These are phyloP conservation scores for Primulina huaijiensis DNA, from an alignment of 257 asterid species.

Conservation along the genomic window DNA sequence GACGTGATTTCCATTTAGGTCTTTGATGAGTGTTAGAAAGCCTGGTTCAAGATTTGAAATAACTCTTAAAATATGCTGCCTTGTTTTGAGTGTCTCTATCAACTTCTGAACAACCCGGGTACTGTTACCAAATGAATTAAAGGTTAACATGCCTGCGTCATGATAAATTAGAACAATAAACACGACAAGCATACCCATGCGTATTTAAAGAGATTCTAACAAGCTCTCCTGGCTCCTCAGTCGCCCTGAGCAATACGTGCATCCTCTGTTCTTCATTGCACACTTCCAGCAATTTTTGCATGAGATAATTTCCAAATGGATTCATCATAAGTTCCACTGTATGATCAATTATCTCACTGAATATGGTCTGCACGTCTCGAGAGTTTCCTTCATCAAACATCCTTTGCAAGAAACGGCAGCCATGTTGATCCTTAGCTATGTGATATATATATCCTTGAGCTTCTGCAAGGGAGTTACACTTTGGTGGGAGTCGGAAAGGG, in stretches of 20 bases:
- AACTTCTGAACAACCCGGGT: conserved; percentile 95
- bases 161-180: conserved; percentile 11
- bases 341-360: conserved; percentile 65
- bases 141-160: conserved; percentile 4
- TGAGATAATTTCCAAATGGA: conserved; percentile 93
- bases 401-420: conserved; percentile 86
- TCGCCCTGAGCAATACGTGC: conserved; percentile 63
- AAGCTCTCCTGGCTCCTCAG: conserved; percentile 72
- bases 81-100: conserved; percentile 74
- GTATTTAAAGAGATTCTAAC: conserved; percentile 80
- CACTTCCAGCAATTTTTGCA: conserved; percentile 85
- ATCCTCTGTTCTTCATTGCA: conserved; percentile 87
- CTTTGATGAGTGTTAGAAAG: conserved; percentile 79
- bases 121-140: conserved; percentile 40
- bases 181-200: conserved; percentile 60
- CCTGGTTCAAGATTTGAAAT: conserved; percentile 86
- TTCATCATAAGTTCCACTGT: conserved; percentile 84
- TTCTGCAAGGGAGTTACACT: conserved; percentile 52
- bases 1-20: conserved; percentile 87
- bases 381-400: conserved; percentile 78
- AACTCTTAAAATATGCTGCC: conserved; percentile 61
- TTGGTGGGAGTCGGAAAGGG: conserved; percentile 40
- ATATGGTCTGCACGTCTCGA: conserved; percentile 63
- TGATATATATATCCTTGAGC: conserved; percentile 47
- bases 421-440: conserved; percentile 87